phyloP scores from a whole-genome alignment of 148 eudicot species.

The Pharnaceum exiguum region DNA sequence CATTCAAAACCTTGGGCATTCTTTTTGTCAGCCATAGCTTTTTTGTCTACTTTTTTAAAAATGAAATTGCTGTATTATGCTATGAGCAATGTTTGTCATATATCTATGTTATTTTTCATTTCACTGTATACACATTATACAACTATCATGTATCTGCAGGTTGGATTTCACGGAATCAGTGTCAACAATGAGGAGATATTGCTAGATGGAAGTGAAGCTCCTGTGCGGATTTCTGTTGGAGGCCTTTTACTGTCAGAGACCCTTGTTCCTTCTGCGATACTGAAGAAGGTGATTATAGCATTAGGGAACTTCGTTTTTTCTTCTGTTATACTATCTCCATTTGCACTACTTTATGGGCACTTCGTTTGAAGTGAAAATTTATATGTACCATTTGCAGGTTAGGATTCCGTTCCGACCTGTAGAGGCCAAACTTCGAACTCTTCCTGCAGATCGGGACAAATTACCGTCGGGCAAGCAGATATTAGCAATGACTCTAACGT shows the following conservation, averaged over 20 bases:
- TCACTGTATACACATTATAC: not conserved
- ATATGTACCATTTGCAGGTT: slow-evolving; percentile 40
- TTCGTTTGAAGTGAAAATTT: not conserved
- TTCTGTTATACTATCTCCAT: not conserved
- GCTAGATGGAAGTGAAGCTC: slow-evolving; percentile 91
- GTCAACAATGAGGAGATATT: slow-evolving; percentile 69
- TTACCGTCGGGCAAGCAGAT: slow-evolving; percentile 96
- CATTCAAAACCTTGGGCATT: too few species aligned
- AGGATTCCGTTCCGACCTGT: slow-evolving; percentile 76
- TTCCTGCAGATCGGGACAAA: slow-evolving; percentile 70
- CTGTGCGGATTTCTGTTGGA: slow-evolving; percentile 69
- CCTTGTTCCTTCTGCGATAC: slow-evolving; percentile 70
- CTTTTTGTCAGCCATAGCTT: too few species aligned
- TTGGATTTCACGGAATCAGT: slow-evolving; percentile 84
- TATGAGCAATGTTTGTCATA: not conserved
- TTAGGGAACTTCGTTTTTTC: not conserved
- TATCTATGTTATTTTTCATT: not conserved
- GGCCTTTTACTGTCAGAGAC: slow-evolving; percentile 78
- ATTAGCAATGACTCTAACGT: slow-evolving; percentile 78
- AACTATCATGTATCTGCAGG: slow-evolving; percentile 28
- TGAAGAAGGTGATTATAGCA: slow-evolving; percentile 51
- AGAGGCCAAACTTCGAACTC: slow-evolving; percentile 70
- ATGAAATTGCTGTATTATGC: too few species aligned
- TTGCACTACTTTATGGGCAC: not conserved
- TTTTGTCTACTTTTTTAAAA: too few species aligned